Conservation (phyloP, 495 filamentous ascomycete genomes). For the Astrothelium macrocarpum region DNA sequence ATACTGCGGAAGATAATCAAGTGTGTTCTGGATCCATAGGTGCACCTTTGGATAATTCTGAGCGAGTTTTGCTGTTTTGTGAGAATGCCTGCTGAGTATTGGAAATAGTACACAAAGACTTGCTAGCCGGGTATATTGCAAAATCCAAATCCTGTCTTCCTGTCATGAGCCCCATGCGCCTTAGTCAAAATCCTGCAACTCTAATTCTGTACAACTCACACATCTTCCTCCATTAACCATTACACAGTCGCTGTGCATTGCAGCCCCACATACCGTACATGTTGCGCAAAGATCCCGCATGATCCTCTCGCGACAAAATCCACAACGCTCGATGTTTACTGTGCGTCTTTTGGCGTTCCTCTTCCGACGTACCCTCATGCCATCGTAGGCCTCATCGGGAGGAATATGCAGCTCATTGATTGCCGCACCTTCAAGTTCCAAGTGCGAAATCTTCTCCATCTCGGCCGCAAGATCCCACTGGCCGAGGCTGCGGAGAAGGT, state of each 20-base stretch:
- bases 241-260: neutral
- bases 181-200: constrained; percentile 1
- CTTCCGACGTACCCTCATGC: neutral
- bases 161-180: neutral
- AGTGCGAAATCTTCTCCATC: neutral
- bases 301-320: neutral
- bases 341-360: neutral
- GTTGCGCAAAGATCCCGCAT: neutral
- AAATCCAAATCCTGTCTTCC: neutral
- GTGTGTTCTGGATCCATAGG: neutral
- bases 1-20: neutral
- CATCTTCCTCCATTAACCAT: neutral
- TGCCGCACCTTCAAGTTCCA: neutral
- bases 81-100: too few relatives aligned
- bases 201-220: neutral
- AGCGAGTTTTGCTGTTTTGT: too few relatives aligned
- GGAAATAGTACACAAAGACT: neutral
- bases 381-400: neutral
- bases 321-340: neutral
- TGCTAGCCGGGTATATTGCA: neutral
- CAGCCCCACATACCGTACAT: neutral
- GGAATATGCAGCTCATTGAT: neutral
- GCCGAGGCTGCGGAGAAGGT: neutral
- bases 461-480: neutral
- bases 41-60: neutral